These are phyloP conservation scores for Neurospora sp. DNA, from an alignment of 495 filamentous ascomycete species.

Conservation along the genomic window DNA sequence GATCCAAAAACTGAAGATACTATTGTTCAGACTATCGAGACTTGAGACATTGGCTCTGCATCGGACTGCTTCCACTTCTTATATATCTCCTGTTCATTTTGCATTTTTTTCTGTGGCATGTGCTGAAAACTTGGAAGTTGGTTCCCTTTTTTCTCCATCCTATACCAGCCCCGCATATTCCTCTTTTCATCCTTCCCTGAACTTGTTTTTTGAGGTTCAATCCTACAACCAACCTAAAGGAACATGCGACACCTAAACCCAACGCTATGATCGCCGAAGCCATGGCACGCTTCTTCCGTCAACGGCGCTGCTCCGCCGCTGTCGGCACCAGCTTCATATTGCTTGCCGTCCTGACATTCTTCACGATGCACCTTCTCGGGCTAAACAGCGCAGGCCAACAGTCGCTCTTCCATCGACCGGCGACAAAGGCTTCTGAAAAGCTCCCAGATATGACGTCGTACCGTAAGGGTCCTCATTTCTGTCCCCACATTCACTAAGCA, in stretches of 20 bases:
- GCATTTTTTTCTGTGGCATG: background rate
- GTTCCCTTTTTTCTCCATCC: too few relatives aligned
- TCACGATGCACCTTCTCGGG: background rate
- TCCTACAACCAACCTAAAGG: background rate
- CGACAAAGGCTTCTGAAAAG: background rate
- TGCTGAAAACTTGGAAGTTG: background rate
- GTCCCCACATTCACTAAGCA: background rate
- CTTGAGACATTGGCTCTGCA: background rate
- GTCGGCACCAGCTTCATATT: background rate
- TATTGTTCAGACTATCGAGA: background rate
- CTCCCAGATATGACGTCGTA: background rate
- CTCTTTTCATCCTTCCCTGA: background rate
- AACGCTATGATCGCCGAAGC: background rate
- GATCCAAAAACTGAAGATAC: background rate
- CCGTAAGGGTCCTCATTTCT: background rate
- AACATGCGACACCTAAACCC: background rate
- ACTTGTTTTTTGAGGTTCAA: background rate
- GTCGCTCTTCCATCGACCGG: background rate
- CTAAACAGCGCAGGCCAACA: background rate
- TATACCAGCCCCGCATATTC: background rate
- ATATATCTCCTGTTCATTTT: background rate
- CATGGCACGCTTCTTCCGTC: background rate
- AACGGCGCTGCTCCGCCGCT: background rate
- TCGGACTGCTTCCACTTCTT: background rate
- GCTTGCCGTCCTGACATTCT: background rate